Conservation (phyloP, 768 basidiomycete genomes). For the Suillus americanus region DNA sequence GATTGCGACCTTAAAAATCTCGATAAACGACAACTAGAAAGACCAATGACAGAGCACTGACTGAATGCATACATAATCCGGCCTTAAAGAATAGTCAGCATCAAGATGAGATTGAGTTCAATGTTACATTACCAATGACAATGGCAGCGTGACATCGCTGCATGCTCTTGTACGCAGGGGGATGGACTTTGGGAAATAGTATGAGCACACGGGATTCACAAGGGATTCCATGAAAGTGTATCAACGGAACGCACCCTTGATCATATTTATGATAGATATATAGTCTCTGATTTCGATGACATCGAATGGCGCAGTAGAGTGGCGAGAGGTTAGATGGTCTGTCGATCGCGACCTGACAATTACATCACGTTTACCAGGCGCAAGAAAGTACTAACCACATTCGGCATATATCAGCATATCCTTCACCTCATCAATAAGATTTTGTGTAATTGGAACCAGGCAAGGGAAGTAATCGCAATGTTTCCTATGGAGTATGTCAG, state of each 20-base stretch:
- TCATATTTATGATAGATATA: slow-evolving; percentile 24
- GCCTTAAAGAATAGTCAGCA: slow-evolving; percentile 19
- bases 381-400: slow-evolving; percentile 6
- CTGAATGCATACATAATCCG: slow-evolving; percentile 32
- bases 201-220: not conserved
- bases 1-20: slow-evolving; percentile 26
- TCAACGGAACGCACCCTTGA: slow-evolving; percentile 19
- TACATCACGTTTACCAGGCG: not conserved
- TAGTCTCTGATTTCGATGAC: slow-evolving; percentile 19
- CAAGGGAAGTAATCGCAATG: slow-evolving; percentile 35
- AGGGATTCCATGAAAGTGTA: not conserved
- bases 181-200: not conserved
- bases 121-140: slow-evolving; percentile 19
- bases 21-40: not conserved
- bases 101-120: not conserved
- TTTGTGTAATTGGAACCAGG: not conserved
- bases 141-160: slow-evolving; percentile 18
- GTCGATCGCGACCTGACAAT: not conserved
- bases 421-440: not conserved
- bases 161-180: not conserved
- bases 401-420: not conserved
- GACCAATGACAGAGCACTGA: slow-evolving; percentile 11
- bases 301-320: slow-evolving; percentile 24
- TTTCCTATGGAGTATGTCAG: slow-evolving; percentile 22
- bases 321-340: slow-evolving; percentile 29